Base-by-base conservation (phyloP, 345 rosid genomes). In the Moringa oleifera region DNA sequence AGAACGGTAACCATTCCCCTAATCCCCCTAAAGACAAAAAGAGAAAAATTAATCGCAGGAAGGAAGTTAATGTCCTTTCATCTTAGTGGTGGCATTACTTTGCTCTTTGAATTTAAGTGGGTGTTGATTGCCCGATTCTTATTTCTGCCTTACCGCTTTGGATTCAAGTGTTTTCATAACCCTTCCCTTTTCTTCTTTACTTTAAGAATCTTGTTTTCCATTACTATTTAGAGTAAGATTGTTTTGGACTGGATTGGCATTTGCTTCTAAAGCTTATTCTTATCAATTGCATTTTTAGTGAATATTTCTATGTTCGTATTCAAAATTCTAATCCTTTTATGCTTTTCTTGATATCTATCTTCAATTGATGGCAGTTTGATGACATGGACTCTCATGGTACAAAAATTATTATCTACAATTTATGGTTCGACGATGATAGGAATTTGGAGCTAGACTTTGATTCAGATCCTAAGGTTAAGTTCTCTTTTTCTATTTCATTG, bases 351-450 rank as follows among this genome's bases (percentile, higher is more conserved):
- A 65, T 55, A 13, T 59, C 33, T 54, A 58, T 59, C 28, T 50
- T 17, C 59, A 41, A 46, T 68, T 69, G 21, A 59, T 71, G 63
- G 76, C 96, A 94, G 99, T 86, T 88, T 82, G 85, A 85, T 53
- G 84, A 86, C 68, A 64, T 94, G 64, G 90, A 86, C 49, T 23
- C 76, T 15, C 96, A 83, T 81, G 99, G 99, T 57, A 94, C 99
- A 56, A 94, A 88, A 80, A 75, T 94, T 63, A 74, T 90, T 17
- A 69, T 94, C 66, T 94, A 90, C 77, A 94, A 94, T 73, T 59
- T 94, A 62, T 94, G 99, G 99, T 72, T 74, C 69, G 81, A 62
- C 70, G 79, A 86, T 25, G 89, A 79, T 47, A 88, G 84, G 25
- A 79, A 69, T 23, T 8, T 75, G 75, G 99, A 94, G 76, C 76